phyloP scores from a whole-genome alignment of 768 basidiomycete species.

The Boletus patriciae region DNA sequence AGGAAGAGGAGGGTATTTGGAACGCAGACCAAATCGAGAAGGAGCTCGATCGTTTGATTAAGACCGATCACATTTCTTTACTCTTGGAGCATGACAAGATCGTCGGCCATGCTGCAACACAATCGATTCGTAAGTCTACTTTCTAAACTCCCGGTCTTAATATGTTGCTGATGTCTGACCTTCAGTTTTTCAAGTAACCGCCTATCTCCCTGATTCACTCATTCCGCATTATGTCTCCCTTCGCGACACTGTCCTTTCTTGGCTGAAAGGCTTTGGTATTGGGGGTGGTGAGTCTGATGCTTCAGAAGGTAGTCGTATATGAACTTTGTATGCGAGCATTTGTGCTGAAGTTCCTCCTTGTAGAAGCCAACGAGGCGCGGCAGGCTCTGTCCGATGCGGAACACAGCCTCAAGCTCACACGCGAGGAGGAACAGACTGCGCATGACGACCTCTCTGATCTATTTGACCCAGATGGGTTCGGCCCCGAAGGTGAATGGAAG shows the following conservation, averaged over 20 bases:
- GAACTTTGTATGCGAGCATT: background rate
- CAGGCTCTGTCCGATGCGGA: constrained; percentile 66
- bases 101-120: constrained; percentile 47
- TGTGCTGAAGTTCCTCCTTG: constrained; percentile 2
- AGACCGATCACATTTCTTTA: constrained; percentile 69
- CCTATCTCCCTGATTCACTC: constrained; percentile 84
- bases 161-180: background rate
- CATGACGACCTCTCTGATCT: constrained; percentile 63
- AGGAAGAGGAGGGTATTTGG: constrained; percentile 63
- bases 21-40: constrained; percentile 55
- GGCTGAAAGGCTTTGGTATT: constrained; percentile 66
- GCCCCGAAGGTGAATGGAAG: constrained; percentile 90
- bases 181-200: constrained; percentile 75
- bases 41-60: constrained; percentile 56
- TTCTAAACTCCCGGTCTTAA: background rate
- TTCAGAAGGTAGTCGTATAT: constrained; percentile 39
- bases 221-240: constrained; percentile 71
- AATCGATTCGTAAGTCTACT: constrained; percentile 54
- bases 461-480: constrained; percentile 65
- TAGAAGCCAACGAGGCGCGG: constrained; percentile 62
- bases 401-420: constrained; percentile 49
- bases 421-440: constrained; percentile 53
- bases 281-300: constrained; percentile 39
- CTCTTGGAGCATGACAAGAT: constrained; percentile 78
- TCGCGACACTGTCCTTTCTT: constrained; percentile 58